phyloP scores from a whole-genome alignment of 352 stramenopile species.

The Pythium oligandrum region DNA sequence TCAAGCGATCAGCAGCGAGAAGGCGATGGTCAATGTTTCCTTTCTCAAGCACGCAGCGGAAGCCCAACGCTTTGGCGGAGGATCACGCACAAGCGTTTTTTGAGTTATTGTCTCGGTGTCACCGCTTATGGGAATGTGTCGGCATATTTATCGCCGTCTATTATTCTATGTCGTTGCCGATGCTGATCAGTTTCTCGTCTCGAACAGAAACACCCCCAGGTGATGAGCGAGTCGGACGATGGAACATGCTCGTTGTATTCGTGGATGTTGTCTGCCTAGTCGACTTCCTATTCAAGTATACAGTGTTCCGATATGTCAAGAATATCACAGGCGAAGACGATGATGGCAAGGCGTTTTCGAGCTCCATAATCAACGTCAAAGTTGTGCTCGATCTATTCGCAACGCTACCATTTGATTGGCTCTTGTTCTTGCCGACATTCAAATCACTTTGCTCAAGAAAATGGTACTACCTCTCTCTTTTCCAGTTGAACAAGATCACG shows the following conservation, averaged over 20 bases:
- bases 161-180: slow-evolving; percentile 58
- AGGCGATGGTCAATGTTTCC: slow-evolving; percentile 4
- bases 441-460: slow-evolving; percentile 14
- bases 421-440: slow-evolving; percentile 41
- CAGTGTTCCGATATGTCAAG: slow-evolving; percentile 39
- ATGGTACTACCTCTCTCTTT: slow-evolving; percentile 56
- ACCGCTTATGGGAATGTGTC: slow-evolving; percentile 51
- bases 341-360: no score
- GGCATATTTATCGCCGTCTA: slow-evolving; percentile 44
- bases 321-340: neutral
- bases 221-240: slow-evolving; percentile 16
- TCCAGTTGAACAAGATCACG: slow-evolving; percentile 63
- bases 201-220: slow-evolving; percentile 21
- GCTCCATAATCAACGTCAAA: no score
- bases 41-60: slow-evolving; percentile 4
- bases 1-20: neutral
- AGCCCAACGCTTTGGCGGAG: neutral
- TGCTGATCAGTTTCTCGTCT: slow-evolving; percentile 53
- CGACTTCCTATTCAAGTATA: slow-evolving; percentile 49
- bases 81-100: slow-evolving; percentile 46
- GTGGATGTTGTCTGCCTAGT: slow-evolving; percentile 52
- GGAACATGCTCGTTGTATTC: slow-evolving; percentile 30
- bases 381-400: slow-evolving; percentile 28
- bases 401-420: slow-evolving; percentile 39
- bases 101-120: slow-evolving; percentile 36